Conservation (phyloP, 768 basidiomycete species). For the Mycena maculata region DNA sequence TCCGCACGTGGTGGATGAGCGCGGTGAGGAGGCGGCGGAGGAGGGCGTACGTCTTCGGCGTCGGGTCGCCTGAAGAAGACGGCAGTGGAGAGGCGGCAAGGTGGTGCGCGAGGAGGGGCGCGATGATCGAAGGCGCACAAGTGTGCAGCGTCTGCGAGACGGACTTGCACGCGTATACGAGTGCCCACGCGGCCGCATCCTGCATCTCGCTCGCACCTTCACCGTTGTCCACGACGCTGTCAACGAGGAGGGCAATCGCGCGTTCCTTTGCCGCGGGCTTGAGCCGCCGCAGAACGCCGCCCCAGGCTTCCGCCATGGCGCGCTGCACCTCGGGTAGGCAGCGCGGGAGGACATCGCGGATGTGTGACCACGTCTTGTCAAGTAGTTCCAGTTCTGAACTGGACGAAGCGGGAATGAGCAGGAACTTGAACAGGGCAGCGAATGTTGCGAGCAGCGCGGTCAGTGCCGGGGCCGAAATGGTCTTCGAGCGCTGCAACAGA, state of each 20-base stretch:
- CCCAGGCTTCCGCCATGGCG: slow-evolving; percentile 91
- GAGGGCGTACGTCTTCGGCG: slow-evolving; percentile 63
- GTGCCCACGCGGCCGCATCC: slow-evolving; percentile 77
- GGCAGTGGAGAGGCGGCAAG: slow-evolving; percentile 51
- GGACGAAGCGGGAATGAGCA: slow-evolving; percentile 71
- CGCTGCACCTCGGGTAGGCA: slow-evolving; percentile 80
- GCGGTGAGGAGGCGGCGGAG: slow-evolving; percentile 82
- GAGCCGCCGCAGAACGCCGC: slow-evolving; percentile 76
- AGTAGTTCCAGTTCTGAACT: slow-evolving; percentile 61
- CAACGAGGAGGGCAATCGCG: slow-evolving; percentile 66
- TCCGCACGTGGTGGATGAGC: slow-evolving; percentile 84
- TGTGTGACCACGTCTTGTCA: slow-evolving; percentile 68
- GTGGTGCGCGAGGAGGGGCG: slow-evolving; percentile 67
- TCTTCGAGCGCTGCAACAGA: slow-evolving; percentile 62
- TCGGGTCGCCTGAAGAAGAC: slow-evolving; percentile 37
- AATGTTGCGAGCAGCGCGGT: slow-evolving; percentile 76
- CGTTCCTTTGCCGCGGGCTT: slow-evolving; percentile 68
- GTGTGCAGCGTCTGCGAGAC: slow-evolving; percentile 88
- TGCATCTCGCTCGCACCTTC: slow-evolving; percentile 53
- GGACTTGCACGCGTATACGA: slow-evolving; percentile 89
- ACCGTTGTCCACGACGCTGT: slow-evolving; percentile 48
- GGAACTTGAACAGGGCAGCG: slow-evolving; percentile 75
- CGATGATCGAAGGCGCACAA: slow-evolving; percentile 70
- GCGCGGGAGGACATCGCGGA: slow-evolving; percentile 62
- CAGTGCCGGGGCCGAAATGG: slow-evolving; percentile 68